These are phyloP conservation scores for Agapanthus africanus DNA, from an alignment of 106 monocot genomes.

Conservation along the genomic window DNA sequence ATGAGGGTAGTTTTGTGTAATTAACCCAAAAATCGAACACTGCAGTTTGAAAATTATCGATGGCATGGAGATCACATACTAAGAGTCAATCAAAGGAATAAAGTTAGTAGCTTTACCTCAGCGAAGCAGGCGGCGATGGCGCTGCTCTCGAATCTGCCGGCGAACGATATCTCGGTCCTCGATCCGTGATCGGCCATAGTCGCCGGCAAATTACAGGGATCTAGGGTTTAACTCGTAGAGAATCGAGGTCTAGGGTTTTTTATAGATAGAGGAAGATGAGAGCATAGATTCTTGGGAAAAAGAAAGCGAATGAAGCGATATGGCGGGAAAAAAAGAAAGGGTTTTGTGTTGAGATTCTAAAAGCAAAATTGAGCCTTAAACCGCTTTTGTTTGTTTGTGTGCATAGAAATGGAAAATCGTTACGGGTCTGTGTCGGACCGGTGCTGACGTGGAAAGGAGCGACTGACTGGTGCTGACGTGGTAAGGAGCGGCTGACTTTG, in stretches of 20 bases:
- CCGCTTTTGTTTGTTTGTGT: too few relatives aligned
- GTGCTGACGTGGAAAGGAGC: too few relatives aligned
- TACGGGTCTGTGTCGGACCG: too few relatives aligned
- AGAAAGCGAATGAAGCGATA: not conserved
- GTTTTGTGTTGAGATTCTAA: too few relatives aligned
- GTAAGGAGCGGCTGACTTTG: too few relatives aligned
- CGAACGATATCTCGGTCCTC: slow-evolving; percentile 18
- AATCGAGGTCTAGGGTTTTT: not conserved
- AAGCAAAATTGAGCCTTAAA: not conserved
- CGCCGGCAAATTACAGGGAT: not conserved
- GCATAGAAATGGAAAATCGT: too few relatives aligned
- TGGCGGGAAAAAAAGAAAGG: not conserved
- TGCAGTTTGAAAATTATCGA: too few relatives aligned
- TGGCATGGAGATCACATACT: not conserved
- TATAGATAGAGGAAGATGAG: not conserved
- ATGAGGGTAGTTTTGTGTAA: not conserved
- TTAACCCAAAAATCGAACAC: too few relatives aligned
- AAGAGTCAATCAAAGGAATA: not conserved
- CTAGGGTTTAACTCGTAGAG: not conserved
- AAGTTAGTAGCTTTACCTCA: slow-evolving; percentile 6
- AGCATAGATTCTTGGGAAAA: not conserved
- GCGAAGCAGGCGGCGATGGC: slow-evolving; percentile 28
- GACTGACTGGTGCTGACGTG: too few relatives aligned
- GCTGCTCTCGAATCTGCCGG: slow-evolving; percentile 25
- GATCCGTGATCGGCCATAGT: slow-evolving; percentile 7